phyloP scores from a whole-genome alignment of 148 eudicot genomes.

The Fagopyrum esculentum region DNA sequence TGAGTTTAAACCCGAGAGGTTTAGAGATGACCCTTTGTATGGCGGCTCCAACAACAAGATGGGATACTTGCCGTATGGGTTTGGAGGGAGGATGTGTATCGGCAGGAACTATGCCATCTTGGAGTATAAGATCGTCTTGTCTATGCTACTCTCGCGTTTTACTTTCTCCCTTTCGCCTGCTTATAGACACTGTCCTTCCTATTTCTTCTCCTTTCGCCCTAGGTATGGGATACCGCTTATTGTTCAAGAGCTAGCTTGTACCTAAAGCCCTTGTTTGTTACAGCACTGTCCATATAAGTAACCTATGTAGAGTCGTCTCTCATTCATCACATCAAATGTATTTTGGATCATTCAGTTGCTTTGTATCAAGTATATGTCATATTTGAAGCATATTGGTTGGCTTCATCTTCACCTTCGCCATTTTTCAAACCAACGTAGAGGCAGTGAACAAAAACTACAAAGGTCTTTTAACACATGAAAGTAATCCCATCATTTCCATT shows the following conservation, averaged over 20 bases:
- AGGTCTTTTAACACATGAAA: too few species aligned
- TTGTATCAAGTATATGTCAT: not conserved
- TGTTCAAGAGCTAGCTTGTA: conserved; percentile 13
- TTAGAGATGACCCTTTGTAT: conserved; percentile 31
- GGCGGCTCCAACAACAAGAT: conserved; percentile 80
- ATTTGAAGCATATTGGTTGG: not conserved
- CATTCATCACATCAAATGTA: not conserved
- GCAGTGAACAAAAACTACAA: too few species aligned
- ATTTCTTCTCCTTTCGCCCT: conserved; percentile 71
- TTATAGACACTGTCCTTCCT: conserved; percentile 56
- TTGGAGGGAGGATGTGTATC: conserved; percentile 94
- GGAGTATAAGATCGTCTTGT: conserved; percentile 78
- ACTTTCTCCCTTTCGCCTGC: conserved; percentile 57
- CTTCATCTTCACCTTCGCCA: not conserved
- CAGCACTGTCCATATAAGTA: not conserved
- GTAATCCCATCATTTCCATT: too few species aligned
- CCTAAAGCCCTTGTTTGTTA: not conserved
- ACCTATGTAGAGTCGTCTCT: too few species aligned
- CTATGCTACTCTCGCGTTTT: conserved; percentile 45
- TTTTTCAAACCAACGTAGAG: not conserved
- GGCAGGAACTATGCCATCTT: conserved; percentile 55
- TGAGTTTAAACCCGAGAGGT: conserved; percentile 74
- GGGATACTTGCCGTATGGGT: conserved; percentile 89
- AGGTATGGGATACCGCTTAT: conserved; percentile 54
- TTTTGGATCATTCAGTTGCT: not conserved